Percentiles rank a stretch among this genome's conserved stretches.
These are phyloP conservation scores for Citrus hindsii DNA, from an alignment of 345 rosid species.

Conservation along the genomic window DNA sequence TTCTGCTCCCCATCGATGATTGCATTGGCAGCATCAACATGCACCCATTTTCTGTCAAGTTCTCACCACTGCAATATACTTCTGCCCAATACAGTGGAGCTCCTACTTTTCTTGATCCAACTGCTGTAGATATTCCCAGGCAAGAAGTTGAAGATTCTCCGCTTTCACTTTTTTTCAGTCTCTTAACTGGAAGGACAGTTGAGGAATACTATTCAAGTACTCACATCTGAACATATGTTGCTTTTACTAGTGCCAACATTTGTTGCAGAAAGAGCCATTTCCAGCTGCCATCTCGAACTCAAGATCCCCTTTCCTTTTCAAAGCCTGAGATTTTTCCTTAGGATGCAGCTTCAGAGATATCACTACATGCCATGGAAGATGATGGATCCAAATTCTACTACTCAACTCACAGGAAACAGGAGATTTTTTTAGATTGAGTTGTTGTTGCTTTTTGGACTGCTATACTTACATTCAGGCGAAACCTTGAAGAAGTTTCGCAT, in stretches of 20 bases:
- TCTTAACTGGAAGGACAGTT: constrained; percentile 28
- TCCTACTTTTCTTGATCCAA: constrained; percentile 84
- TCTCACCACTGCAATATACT: constrained; percentile 81
- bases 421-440: constrained; percentile 25
- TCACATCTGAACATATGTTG: constrained; percentile 19
- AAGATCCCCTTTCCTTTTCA: constrained; percentile 76
- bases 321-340: constrained; percentile 40
- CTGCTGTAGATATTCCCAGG: constrained; percentile 71
- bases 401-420: constrained; percentile 22
- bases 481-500: constrained; percentile 26
- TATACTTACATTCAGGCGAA: constrained; percentile 26
- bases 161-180: constrained; percentile 27
- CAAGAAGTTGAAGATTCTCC: constrained; percentile 35
- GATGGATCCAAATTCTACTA: constrained; percentile 18
- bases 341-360: constrained; percentile 31
- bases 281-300: constrained; percentile 89
- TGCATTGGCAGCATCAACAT: constrained; percentile 77
- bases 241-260: constrained; percentile 31
- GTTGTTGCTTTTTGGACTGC: constrained; percentile 12
- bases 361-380: constrained; percentile 13
- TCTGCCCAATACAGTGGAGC: constrained; percentile 92
- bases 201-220: constrained; percentile 19
- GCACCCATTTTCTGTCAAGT: constrained; percentile 84
- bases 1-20: constrained; percentile 66
- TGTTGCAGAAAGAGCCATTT: constrained; percentile 89